Evolutionary conservation across 1,284 basidiomycete species (phyloP).

Genomic region (Austroboletus niveus): DNA sequence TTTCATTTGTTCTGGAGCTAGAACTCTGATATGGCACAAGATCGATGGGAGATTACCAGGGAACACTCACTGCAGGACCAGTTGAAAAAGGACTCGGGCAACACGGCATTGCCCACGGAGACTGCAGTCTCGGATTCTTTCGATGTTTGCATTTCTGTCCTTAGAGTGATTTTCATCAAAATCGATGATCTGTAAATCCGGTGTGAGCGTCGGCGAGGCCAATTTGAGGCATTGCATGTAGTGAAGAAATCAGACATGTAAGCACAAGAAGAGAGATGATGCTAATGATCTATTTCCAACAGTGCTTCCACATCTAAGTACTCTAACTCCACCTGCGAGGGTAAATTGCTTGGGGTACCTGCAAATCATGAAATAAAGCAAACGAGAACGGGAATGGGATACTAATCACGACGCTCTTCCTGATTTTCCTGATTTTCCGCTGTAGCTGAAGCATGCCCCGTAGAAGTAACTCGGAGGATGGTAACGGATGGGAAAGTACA

Average conservation of each 20-base stretch:
- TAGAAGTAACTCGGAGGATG: slow-evolving; percentile 46
- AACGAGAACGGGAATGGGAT: neutral
- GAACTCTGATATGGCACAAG: too few relatives aligned
- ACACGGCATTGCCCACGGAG: too few relatives aligned
- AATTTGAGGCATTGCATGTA: neutral
- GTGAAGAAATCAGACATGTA: slow-evolving; percentile 8
- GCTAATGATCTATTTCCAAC: slow-evolving; percentile 29
- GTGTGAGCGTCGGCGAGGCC: too few relatives aligned
- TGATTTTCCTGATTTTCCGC: slow-evolving; percentile 92
- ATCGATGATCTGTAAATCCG: too few relatives aligned
- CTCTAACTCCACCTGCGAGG: neutral
- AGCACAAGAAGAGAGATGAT: slow-evolving; percentile 19
- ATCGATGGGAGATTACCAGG: too few relatives aligned
- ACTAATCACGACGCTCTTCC: slow-evolving; percentile 92
- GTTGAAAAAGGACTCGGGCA: too few relatives aligned
- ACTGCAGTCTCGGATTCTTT: too few relatives aligned
- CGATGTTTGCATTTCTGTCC: too few relatives aligned
- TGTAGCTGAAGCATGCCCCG: slow-evolving; percentile 96
- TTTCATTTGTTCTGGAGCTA: too few relatives aligned
- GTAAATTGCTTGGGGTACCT: slow-evolving; percentile 33
- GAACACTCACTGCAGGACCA: too few relatives aligned
- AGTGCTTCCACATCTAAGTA: slow-evolving; percentile 4
- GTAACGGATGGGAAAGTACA: slow-evolving; percentile 26
- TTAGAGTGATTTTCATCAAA: too few relatives aligned
- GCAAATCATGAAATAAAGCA: neutral